Conservation (phyloP, 108 stramenopile genomes). For the Parmales sp. region DNA sequence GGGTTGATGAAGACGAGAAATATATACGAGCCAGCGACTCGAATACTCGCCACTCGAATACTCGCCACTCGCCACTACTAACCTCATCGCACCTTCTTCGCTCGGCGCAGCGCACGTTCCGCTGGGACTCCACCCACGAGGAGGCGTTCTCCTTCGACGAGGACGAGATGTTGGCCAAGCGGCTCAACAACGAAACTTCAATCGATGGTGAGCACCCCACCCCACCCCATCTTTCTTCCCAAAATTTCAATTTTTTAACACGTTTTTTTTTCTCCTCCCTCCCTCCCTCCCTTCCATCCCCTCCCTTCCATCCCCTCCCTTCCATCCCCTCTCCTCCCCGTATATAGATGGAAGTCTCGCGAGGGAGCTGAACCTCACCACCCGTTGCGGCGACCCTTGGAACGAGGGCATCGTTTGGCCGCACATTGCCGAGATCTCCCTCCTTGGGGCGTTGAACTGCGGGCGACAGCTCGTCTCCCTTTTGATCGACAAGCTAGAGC, state of each 20-base stretch:
- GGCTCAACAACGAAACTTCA: constrained; percentile 33
- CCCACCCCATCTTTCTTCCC: no score
- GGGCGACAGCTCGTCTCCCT: constrained; percentile 57
- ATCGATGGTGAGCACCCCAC: no score
- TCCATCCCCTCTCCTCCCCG: no score
- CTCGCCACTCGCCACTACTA: neutral
- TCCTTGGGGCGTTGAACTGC: constrained; percentile 63
- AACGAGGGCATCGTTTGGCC: constrained; percentile 85
- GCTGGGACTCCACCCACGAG: constrained; percentile 75
- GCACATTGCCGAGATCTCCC: constrained; percentile 71
- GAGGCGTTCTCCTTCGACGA: constrained; percentile 60
- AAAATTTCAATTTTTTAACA: no score
- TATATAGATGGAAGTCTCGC: constrained; percentile 56
- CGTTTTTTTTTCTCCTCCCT: no score
- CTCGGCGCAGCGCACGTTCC: constrained; percentile 34
- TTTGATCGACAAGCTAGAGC: constrained; percentile 65
- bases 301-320: no score
- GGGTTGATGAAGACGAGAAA: neutral
- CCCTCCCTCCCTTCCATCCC: no score
- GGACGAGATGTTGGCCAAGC: constrained; percentile 27
- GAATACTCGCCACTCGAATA: neutral
- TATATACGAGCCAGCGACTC: neutral
- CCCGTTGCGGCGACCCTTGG: constrained; percentile 71
- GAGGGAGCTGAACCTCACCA: constrained; percentile 48
- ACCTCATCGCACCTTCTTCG: neutral